These are phyloP conservation scores for Tuber umbilicatum DNA, from an alignment of 495 filamentous ascomycete species.

Conservation along the genomic window DNA sequence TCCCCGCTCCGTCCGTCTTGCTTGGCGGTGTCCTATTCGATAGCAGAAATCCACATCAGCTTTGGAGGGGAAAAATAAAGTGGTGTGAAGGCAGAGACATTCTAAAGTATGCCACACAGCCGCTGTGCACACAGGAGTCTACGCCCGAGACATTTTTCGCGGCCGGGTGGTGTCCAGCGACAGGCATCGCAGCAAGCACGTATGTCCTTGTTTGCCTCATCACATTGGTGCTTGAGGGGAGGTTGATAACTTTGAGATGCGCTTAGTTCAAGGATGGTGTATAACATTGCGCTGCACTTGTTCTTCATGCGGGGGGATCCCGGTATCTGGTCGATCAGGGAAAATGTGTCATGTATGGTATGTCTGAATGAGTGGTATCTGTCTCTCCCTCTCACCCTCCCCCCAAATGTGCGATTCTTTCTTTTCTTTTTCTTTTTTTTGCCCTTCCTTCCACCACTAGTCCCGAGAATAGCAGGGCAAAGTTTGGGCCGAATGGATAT, in stretches of 20 bases:
- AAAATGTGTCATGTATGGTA: background rate
- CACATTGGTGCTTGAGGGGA: background rate
- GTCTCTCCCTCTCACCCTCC: background rate
- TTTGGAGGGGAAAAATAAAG: background rate
- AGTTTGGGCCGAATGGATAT: background rate
- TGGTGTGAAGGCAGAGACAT: background rate
- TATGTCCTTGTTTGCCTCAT: background rate
- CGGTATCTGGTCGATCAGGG: background rate
- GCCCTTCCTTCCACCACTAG: background rate
- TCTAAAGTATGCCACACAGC: background rate
- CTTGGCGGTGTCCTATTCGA: background rate
- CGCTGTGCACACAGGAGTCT: background rate
- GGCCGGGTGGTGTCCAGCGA: background rate
- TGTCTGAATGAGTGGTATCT: background rate
- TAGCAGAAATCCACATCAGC: conserved; percentile 2
- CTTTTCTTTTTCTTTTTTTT: background rate
- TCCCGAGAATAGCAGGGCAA: background rate
- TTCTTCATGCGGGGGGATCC: background rate
- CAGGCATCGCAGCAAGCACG: background rate
- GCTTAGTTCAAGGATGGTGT: background rate
- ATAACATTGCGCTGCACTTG: conserved; percentile 1
- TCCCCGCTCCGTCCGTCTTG: background rate
- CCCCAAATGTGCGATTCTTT: background rate
- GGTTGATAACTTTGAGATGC: background rate
- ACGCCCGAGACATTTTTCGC: background rate